phyloP scores from a whole-genome alignment of 495 filamentous ascomycete genomes.

The Hypoxylon lienhwacheense region DNA sequence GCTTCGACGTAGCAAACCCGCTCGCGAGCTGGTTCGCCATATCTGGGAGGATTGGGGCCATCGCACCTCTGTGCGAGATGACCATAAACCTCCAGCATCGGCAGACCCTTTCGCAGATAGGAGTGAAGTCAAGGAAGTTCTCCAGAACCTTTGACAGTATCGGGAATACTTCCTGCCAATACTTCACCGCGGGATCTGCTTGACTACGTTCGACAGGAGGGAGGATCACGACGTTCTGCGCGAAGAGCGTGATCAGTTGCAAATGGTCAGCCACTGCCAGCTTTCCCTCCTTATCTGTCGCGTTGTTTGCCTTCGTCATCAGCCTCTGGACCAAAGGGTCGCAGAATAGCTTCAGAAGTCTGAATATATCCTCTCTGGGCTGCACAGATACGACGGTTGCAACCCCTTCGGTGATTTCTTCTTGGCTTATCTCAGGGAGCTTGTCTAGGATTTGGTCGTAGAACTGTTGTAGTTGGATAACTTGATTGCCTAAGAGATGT shows the following conservation, averaged over 20 bases:
- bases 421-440: slow-evolving; percentile 80
- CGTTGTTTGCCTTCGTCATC: slow-evolving; percentile 83
- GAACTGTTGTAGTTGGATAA: slow-evolving; percentile 82
- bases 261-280: slow-evolving; percentile 86
- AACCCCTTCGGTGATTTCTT: slow-evolving; percentile 94
- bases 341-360: slow-evolving; percentile 86
- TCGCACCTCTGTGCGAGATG: slow-evolving; percentile 88
- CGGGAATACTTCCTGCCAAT: slow-evolving; percentile 90
- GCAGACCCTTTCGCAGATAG: slow-evolving; percentile 91
- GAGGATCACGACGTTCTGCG: slow-evolving; percentile 68
- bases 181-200: slow-evolving; percentile 90
- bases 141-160: slow-evolving; percentile 80
- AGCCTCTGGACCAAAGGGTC: slow-evolving; percentile 86
- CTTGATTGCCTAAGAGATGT: slow-evolving; percentile 75
- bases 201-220: slow-evolving; percentile 72
- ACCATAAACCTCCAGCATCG: slow-evolving; percentile 96
- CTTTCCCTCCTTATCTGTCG: slow-evolving; percentile 76
- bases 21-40: slow-evolving; percentile 83
- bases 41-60: slow-evolving; percentile 77
- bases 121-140: slow-evolving; percentile 78
- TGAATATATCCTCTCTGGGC: slow-evolving; percentile 74
- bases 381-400: slow-evolving; percentile 88
- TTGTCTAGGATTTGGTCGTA: slow-evolving; percentile 86
- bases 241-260: slow-evolving; percentile 86
- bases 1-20: slow-evolving; percentile 81